A percentile compares a stretch with the other conserved stretches of the same genome.
Evolutionary conservation across 2,329 filamentous ascomycete genomes (phyloP).

Genomic region (Botrytis tulipae): DNA sequence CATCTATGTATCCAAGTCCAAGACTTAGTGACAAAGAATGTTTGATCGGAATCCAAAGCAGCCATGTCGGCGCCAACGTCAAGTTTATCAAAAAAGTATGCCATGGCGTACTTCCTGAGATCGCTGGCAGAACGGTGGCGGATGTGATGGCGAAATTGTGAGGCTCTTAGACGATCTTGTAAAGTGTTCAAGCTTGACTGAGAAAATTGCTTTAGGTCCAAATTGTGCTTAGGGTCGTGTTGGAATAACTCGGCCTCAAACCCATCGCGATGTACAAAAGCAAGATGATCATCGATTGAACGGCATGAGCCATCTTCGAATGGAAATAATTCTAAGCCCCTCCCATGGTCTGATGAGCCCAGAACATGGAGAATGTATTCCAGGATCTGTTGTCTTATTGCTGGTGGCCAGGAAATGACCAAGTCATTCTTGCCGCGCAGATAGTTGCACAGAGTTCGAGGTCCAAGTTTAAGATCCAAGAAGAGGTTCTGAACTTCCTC

Average conservation of each 20-base stretch:
- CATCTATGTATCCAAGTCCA: conserved; percentile 30
- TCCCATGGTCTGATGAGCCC: conserved; percentile 20
- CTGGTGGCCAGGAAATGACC: conserved; percentile 19
- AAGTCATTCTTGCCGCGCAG: conserved; percentile 15
- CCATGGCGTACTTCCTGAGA: conserved; percentile 26
- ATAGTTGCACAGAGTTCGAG: conserved; percentile 24
- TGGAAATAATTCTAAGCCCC: conserved; percentile 27
- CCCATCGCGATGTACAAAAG: conserved; percentile 27
- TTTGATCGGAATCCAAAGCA: conserved; percentile 15
- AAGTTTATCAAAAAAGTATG: conserved; percentile 22
- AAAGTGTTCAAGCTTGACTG: neutral
- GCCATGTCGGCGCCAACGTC: conserved; percentile 19
- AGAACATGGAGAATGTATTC: conserved; percentile 27
- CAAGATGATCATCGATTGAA: conserved; percentile 20
- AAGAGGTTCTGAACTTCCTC: conserved; percentile 23
- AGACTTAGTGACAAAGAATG: conserved; percentile 19
- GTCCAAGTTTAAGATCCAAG: conserved; percentile 16
- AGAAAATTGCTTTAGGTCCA: conserved; percentile 27
- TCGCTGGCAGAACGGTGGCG: conserved; percentile 23
- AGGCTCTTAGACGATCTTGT: conserved; percentile 17
- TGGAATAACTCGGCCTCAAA: conserved; percentile 28
- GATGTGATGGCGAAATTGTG: conserved; percentile 25
- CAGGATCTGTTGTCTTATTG: conserved; percentile 25
- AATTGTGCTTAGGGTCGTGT: conserved; percentile 22
- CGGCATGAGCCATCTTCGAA: conserved; percentile 31